Evolutionary conservation across 1,284 basidiomycete species (phyloP).

Genomic region (Peniophora sp.): DNA sequence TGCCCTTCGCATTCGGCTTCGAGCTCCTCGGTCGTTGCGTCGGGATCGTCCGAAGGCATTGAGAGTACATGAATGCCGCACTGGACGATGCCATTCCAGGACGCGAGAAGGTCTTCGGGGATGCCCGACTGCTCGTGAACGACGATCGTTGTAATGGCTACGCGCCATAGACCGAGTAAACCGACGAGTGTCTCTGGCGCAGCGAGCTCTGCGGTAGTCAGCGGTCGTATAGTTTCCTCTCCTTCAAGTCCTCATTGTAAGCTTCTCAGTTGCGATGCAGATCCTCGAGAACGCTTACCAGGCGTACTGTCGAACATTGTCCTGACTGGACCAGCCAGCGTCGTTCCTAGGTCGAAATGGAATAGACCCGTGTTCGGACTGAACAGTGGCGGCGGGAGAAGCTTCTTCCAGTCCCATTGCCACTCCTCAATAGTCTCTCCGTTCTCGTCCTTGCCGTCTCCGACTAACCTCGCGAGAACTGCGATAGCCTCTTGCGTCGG

Average conservation of each 20-base stretch:
- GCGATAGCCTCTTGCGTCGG: conserved; percentile 47
- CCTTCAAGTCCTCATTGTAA: conserved; percentile 8
- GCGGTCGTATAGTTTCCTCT: conserved; percentile 40
- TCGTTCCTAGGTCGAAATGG: conserved; percentile 40
- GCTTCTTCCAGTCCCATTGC: conserved; percentile 37
- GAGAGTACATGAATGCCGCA: not conserved
- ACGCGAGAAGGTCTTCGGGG: conserved; percentile 4
- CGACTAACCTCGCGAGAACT: conserved; percentile 40
- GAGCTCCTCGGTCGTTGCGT: conserved; percentile 9
- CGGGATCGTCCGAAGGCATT: conserved; percentile 2
- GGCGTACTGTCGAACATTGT: conserved; percentile 46
- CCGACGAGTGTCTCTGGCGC: conserved; percentile 44
- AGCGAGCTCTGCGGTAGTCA: conserved; percentile 51
- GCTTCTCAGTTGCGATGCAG: too few species aligned
- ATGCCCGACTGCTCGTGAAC: conserved; percentile 28
- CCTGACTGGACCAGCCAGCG: conserved; percentile 36
- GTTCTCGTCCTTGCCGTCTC: conserved; percentile 14
- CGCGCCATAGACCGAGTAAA: conserved; percentile 49
- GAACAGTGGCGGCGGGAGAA: conserved; percentile 50
- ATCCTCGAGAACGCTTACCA: too few species aligned
- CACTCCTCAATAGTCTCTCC: conserved; percentile 6
- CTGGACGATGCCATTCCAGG: not conserved
- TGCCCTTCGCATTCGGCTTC: conserved; percentile 24
- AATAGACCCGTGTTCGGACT: conserved; percentile 52
- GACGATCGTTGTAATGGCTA: conserved; percentile 34